phyloP scores from a whole-genome alignment of 2,329 filamentous ascomycete genomes.

The Ceratocystis smalleyi region DNA sequence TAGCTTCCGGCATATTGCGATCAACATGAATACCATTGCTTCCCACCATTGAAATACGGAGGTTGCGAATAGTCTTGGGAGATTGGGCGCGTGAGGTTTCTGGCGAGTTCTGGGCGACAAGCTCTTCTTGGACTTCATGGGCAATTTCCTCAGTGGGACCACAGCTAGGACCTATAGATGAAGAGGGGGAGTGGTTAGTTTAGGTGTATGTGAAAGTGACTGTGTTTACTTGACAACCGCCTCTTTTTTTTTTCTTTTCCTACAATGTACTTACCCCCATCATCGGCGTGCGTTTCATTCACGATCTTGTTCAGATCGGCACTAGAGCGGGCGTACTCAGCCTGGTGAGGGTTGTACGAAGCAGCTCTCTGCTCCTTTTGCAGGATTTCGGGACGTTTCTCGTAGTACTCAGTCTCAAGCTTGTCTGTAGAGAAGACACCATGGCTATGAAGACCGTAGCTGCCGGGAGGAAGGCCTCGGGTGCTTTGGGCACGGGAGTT shows the following conservation, averaged over 20 bases:
- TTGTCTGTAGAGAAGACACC: conserved; percentile 60
- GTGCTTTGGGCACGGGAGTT: conserved; percentile 62
- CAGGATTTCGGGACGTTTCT: conserved; percentile 72
- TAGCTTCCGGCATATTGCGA: conserved; percentile 27
- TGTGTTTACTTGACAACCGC: background rate
- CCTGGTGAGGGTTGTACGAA: conserved; percentile 36
- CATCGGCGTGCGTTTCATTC: conserved; percentile 38
- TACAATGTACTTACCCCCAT: conserved; percentile 7
- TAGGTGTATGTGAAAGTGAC: background rate
- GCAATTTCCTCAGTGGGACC: conserved; percentile 86
- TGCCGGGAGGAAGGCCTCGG: conserved; percentile 59
- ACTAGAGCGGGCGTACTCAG: conserved; percentile 73
- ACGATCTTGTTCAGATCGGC: conserved; percentile 86
- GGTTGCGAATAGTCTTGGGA: conserved; percentile 16
- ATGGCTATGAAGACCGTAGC: conserved; percentile 85
- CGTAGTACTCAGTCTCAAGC: conserved; percentile 82
- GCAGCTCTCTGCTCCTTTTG: conserved; percentile 55
- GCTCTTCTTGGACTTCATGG: conserved; percentile 75
- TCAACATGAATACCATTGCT: conserved; percentile 63
- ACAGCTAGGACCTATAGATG: background rate
- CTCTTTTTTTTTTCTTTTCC: background rate
- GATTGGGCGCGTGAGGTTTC: conserved; percentile 28
- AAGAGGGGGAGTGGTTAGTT: conserved; percentile 16
- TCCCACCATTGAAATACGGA: conserved; percentile 26
- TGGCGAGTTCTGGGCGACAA: conserved; percentile 59